A percentile compares a stretch with the other conserved stretches of the same genome.
Evolutionary conservation across 768 basidiomycete genomes (phyloP).

Genomic region (Mycena vulgaris): DNA sequence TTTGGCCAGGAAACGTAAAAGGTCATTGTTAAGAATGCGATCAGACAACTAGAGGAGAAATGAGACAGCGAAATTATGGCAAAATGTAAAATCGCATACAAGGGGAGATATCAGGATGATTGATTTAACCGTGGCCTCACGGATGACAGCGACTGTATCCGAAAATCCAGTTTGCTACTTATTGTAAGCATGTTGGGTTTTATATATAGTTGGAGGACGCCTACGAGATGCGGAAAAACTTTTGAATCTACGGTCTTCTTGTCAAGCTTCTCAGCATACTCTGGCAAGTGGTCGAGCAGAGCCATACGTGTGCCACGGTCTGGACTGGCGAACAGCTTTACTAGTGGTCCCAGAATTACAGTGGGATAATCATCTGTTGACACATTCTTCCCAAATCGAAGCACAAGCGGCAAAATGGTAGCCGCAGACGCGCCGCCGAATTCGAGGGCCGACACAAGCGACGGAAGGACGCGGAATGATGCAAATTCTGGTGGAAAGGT

Average conservation of each 20-base stretch:
- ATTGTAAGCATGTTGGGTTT: background rate
- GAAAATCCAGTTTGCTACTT: constrained; percentile 93
- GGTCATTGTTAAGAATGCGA: constrained; percentile 95
- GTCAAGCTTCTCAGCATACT: constrained; percentile 91
- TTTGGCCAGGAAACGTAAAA: constrained; percentile 92
- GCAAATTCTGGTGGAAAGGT: constrained; percentile 92
- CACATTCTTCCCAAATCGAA: constrained; percentile 83
- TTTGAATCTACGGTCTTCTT: constrained; percentile 88
- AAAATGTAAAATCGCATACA: constrained; percentile 54
- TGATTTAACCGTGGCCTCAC: constrained; percentile 94
- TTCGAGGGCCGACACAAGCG: constrained; percentile 83
- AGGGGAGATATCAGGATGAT: constrained; percentile 89
- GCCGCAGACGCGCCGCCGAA: constrained; percentile 84
- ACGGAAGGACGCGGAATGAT: constrained; percentile 89
- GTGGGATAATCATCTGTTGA: constrained; percentile 79
- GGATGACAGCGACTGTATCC: constrained; percentile 94
- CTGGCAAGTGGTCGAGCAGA: constrained; percentile 85
- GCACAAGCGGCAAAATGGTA: constrained; percentile 85
- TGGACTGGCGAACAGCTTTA: constrained; percentile 89
- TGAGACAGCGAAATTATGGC: background rate
- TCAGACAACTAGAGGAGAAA: constrained; percentile 77
- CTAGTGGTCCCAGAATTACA: constrained; percentile 81
- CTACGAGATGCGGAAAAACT: constrained; percentile 93
- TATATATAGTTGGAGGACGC: constrained; percentile 40
- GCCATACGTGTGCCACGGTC: constrained; percentile 97